These are phyloP conservation scores for Cryptosporidium andersoni DNA, from an alignment of 169 alveolate species.

Conservation along the genomic window DNA sequence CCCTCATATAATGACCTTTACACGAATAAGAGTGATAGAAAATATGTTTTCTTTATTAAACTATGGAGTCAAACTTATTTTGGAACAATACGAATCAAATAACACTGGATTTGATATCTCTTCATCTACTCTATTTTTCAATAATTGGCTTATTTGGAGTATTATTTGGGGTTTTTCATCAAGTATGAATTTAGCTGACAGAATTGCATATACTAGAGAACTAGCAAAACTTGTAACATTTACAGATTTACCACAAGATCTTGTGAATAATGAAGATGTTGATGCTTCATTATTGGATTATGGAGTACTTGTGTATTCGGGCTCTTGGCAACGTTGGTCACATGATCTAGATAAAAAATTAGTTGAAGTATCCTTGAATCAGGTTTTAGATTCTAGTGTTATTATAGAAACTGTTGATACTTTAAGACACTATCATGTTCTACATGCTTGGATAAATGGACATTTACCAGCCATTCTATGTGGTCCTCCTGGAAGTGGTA, in stretches of 20 bases:
- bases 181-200: slow-evolving; percentile 62
- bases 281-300: slow-evolving; percentile 89
- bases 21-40: slow-evolving; percentile 89
- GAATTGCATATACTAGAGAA: slow-evolving; percentile 6
- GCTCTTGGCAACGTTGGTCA: slow-evolving; percentile 93
- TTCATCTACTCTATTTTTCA: neutral
- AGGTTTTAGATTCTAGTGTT: slow-evolving; percentile 93
- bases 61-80: slow-evolving; percentile 43
- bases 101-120: neutral
- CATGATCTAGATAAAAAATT: slow-evolving; percentile 56
- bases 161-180: slow-evolving; percentile 73
- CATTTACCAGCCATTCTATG: slow-evolving; percentile 95
- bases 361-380: slow-evolving; percentile 27
- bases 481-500: slow-evolving; percentile 99
- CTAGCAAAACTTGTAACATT: neutral
- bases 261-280: slow-evolving; percentile 12
- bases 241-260: slow-evolving; percentile 54
- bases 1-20: slow-evolving; percentile 92
- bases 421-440: slow-evolving; percentile 92
- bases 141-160: slow-evolving; percentile 8
- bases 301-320: slow-evolving; percentile 91
- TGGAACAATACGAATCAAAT: slow-evolving; percentile 7
- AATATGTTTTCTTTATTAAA: slow-evolving; percentile 87
- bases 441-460: slow-evolving; percentile 94
- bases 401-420: slow-evolving; percentile 97